These are phyloP conservation scores for Stygiomarasmius scandens DNA, from an alignment of 1,284 basidiomycete genomes.

Conservation along the genomic window DNA sequence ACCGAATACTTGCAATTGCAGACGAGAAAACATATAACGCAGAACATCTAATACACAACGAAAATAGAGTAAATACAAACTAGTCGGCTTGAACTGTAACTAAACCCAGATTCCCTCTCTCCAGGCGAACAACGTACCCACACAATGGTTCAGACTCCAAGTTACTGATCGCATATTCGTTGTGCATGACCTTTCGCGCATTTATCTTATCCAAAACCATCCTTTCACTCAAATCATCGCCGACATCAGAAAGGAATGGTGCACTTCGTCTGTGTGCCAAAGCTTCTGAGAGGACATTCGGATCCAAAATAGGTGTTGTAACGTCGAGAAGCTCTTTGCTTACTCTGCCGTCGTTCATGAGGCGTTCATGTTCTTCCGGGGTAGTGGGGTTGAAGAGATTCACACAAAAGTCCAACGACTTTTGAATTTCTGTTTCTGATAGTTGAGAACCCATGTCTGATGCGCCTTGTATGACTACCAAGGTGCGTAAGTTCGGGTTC, in stretches of 20 bases:
- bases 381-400: slow-evolving; percentile 60
- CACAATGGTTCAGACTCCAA: slow-evolving; percentile 53
- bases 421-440: slow-evolving; percentile 71
- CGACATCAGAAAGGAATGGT: too few species aligned
- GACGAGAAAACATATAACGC: too few species aligned
- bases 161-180: slow-evolving; percentile 55
- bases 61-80: not conserved
- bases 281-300: slow-evolving; percentile 37
- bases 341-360: slow-evolving; percentile 30
- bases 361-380: slow-evolving; percentile 50
- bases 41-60: not conserved
- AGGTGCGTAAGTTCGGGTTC: too few species aligned
- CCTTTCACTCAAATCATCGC: slow-evolving; percentile 20
- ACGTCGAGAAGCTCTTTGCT: slow-evolving; percentile 48
- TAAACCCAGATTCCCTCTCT: slow-evolving; percentile 51
- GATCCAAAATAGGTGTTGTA: slow-evolving; percentile 46
- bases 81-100: not conserved
- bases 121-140: slow-evolving; percentile 50
- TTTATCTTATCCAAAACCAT: slow-evolving; percentile 57
- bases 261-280: slow-evolving; percentile 15
- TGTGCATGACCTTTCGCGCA: slow-evolving; percentile 52
- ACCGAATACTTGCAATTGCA: too few species aligned
- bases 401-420: slow-evolving; percentile 61
- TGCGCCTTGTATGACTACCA: slow-evolving; percentile 72
- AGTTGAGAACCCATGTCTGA: slow-evolving; percentile 70